phyloP scores from a whole-genome alignment of 2,329 filamentous ascomycete species.

The Hypoxylon sp. region DNA sequence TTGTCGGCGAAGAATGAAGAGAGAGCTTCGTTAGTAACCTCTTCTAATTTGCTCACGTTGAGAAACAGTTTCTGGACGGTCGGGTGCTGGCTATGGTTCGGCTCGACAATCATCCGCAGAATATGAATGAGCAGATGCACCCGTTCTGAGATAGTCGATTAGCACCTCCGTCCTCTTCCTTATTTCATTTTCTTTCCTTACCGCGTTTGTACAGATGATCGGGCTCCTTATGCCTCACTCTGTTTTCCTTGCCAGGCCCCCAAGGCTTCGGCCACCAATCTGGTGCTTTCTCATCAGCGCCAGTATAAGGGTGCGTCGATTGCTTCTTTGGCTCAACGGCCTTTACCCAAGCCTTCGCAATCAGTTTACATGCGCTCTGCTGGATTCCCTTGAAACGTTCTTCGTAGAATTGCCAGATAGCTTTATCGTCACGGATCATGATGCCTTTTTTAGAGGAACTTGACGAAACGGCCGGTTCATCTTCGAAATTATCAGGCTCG shows the following conservation, averaged over 20 bases:
- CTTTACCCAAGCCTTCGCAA: constrained; percentile 82
- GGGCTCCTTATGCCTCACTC: constrained; percentile 77
- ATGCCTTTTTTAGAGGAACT: constrained; percentile 59
- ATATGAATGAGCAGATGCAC: constrained; percentile 71
- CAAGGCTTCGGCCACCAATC: constrained; percentile 75
- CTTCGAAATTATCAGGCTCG: constrained; percentile 54
- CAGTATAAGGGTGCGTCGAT: constrained; percentile 78
- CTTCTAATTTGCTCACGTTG: constrained; percentile 68
- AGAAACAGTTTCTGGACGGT: constrained; percentile 67
- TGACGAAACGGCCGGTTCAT: constrained; percentile 56
- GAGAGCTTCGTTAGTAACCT: constrained; percentile 69
- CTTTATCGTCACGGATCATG: constrained; percentile 65
- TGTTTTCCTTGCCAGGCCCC: constrained; percentile 63
- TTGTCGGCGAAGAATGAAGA: constrained; percentile 70
- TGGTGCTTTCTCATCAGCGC: constrained; percentile 71
- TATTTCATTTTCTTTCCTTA: constrained; percentile 53
- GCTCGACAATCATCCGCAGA: constrained; percentile 67
- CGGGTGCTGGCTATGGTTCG: constrained; percentile 61
- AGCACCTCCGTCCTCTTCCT: constrained; percentile 27
- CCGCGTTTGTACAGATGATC: constrained; percentile 78
- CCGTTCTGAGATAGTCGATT: constrained; percentile 60
- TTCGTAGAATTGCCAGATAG: constrained; percentile 71
- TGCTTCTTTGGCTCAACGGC: constrained; percentile 82
- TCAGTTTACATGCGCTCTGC: constrained; percentile 77
- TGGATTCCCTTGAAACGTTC: constrained; percentile 74